Evolutionary conservation across 345 rosid species (phyloP).

Genomic region (Aegle marmelos): DNA sequence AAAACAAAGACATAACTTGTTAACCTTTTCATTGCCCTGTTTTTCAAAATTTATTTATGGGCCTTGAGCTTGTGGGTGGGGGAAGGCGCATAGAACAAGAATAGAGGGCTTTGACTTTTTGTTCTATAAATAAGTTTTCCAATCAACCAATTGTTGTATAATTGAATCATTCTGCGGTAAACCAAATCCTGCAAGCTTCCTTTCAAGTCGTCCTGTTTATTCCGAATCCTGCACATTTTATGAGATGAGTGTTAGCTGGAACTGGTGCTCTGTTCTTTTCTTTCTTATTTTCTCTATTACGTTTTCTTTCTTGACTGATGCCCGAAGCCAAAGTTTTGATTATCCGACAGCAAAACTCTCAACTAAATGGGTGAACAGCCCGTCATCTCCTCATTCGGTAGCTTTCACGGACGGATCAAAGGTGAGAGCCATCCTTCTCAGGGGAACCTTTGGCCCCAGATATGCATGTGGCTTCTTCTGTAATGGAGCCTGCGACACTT

Average conservation of each 20-base stretch:
- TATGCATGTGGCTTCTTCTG: constrained; percentile 29
- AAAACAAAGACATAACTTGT: no score
- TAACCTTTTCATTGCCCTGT: no score
- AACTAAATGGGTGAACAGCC: constrained; percentile 20
- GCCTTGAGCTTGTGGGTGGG: no score
- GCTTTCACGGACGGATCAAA: constrained; percentile 8
- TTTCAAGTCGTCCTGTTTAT: neutral
- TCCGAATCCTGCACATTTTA: no score
- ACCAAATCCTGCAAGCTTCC: neutral
- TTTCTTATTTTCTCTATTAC: neutral
- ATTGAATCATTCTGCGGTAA: neutral
- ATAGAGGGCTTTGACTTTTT: neutral
- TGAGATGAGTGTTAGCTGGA: neutral
- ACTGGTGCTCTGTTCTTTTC: neutral
- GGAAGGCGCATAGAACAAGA: neutral
- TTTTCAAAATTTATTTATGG: no score
- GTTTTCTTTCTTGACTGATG: neutral
- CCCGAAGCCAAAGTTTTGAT: constrained; percentile 9
- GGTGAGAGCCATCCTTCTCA: constrained; percentile 23
- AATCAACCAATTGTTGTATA: neutral
- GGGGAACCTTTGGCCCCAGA: constrained; percentile 16
- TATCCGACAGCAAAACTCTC: constrained; percentile 26
- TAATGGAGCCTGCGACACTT: constrained; percentile 4
- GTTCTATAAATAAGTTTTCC: neutral
- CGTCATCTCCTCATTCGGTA: neutral